Evolutionary conservation across 768 basidiomycete genomes (phyloP).

Genomic region (Mycena venus): DNA sequence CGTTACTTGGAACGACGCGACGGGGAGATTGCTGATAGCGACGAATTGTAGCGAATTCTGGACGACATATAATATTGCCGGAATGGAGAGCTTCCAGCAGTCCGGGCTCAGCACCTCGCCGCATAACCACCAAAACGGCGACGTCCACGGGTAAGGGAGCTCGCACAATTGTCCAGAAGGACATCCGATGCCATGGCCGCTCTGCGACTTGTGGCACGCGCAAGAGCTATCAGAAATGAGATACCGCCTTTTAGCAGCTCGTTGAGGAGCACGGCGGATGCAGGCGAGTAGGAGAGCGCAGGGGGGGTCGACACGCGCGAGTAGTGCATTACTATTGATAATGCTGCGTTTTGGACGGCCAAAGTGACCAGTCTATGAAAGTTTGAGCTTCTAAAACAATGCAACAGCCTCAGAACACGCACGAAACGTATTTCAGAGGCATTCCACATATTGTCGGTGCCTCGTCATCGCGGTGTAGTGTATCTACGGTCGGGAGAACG

Average conservation of each 20-base stretch:
- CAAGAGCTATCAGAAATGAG: constrained; percentile 89
- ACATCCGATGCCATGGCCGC: constrained; percentile 55
- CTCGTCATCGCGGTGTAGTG: constrained; percentile 45
- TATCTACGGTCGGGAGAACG: constrained; percentile 47
- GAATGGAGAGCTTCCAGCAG: constrained; percentile 98
- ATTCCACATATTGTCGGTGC: constrained; percentile 75
- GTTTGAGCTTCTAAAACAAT: constrained; percentile 4
- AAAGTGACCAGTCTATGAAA: constrained; percentile 71
- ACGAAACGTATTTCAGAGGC: constrained; percentile 88
- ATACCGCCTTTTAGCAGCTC: constrained; percentile 95
- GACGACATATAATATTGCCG: constrained; percentile 93
- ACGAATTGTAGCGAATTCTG: constrained; percentile 98
- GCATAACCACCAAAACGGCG: constrained; percentile 69
- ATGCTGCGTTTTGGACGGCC: constrained; percentile 93
- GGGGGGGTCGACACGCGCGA: constrained; percentile 91
- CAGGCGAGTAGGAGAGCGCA: constrained; percentile 89
- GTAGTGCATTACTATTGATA: constrained; percentile 99
- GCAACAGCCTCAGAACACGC: constrained; percentile 48
- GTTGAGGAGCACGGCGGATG: constrained; percentile 93
- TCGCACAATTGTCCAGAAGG: constrained; percentile 53
- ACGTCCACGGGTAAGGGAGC: constrained; percentile 59
- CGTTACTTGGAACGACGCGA: constrained; percentile 97
- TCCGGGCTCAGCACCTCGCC: constrained; percentile 88
- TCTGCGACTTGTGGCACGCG: constrained; percentile 58
- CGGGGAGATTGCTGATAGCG: constrained; percentile 94